Evolutionary conservation across 139 green algal genomes (phyloP).

Genomic region (Penium margaritaceum): DNA sequence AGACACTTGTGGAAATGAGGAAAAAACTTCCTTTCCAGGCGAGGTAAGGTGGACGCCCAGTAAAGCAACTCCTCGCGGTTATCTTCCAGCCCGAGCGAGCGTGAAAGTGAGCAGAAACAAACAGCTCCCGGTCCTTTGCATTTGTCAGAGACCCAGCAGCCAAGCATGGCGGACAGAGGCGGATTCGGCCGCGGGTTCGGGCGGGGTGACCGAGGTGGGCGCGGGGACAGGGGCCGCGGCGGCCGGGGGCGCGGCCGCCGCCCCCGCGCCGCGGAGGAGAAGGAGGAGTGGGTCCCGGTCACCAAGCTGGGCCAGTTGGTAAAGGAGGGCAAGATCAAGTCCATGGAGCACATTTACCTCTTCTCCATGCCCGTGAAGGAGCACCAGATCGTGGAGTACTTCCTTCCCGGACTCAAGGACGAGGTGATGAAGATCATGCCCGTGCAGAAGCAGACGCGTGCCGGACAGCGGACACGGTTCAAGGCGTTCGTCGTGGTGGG

Average conservation of each 20-base stretch:
- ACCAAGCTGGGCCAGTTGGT: conserved; percentile 98
- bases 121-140: no score
- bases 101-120: no score
- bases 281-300: conserved; percentile 93
- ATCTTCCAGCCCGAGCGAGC: no score
- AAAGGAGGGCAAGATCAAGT: conserved; percentile 98
- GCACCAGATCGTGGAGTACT: conserved; percentile 60
- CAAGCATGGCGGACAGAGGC: conserved; percentile 52
- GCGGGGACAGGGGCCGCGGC: conserved; percentile 50
- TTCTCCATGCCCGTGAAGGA: conserved; percentile 97
- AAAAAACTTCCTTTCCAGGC: no score
- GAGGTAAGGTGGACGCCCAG: no score
- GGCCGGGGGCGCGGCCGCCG: conserved; percentile 48
- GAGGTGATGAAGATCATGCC: conserved; percentile 99
- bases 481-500: conserved; percentile 99
- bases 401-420: conserved; percentile 50
- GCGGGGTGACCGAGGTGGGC: conserved; percentile 61
- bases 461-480: conserved; percentile 97
- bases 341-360: conserved; percentile 96
- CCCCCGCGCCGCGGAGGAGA: conserved; percentile 73
- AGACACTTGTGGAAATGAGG: no score
- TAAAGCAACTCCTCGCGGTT: no score
- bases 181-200: conserved; percentile 85
- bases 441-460: conserved; percentile 99
- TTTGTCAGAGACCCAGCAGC: no score